These are phyloP conservation scores for Fusarium sp. DNA, from an alignment of 2,329 filamentous ascomycete genomes.

Conservation along the genomic window DNA sequence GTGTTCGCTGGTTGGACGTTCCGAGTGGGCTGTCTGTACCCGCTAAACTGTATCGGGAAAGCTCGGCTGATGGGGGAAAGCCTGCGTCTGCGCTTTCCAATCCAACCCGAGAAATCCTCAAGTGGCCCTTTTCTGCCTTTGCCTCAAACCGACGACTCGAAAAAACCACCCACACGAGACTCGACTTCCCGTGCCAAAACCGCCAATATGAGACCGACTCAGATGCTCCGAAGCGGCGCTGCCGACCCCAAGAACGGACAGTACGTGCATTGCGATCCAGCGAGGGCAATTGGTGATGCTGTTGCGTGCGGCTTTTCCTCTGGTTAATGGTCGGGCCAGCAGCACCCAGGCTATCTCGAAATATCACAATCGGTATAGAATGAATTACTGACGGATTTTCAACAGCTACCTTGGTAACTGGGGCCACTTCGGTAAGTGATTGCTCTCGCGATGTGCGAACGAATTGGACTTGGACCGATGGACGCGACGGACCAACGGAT, in stretches of 20 bases:
- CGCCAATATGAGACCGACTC: conserved; percentile 58
- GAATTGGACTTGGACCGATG: conserved; percentile 33
- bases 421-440: conserved; percentile 78
- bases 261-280: conserved; percentile 48
- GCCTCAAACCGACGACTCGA: conserved; percentile 43
- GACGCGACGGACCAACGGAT: conserved; percentile 44
- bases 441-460: conserved; percentile 32
- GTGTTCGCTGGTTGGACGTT: conserved; percentile 41
- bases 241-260: conserved; percentile 54
- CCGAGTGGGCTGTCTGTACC: conserved; percentile 24
- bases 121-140: conserved; percentile 46
- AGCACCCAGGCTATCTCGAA: conserved; percentile 25
- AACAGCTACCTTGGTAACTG: conserved; percentile 78
- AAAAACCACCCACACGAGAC: conserved; percentile 39
- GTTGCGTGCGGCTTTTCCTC: conserved; percentile 52
- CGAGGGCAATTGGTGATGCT: conserved; percentile 38
- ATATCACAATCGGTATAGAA: conserved; percentile 21
- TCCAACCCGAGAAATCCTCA: conserved; percentile 48
- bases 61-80: conserved; percentile 50
- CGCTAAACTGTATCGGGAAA: conserved; percentile 54
- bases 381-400: conserved; percentile 43
- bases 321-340: conserved; percentile 21
- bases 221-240: conserved; percentile 51
- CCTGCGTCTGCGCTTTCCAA: conserved; percentile 46
- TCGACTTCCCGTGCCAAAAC: conserved; percentile 40